phyloP scores from a whole-genome alignment of 2,329 filamentous ascomycete genomes.

The Aspergillus pseudotamarii region DNA sequence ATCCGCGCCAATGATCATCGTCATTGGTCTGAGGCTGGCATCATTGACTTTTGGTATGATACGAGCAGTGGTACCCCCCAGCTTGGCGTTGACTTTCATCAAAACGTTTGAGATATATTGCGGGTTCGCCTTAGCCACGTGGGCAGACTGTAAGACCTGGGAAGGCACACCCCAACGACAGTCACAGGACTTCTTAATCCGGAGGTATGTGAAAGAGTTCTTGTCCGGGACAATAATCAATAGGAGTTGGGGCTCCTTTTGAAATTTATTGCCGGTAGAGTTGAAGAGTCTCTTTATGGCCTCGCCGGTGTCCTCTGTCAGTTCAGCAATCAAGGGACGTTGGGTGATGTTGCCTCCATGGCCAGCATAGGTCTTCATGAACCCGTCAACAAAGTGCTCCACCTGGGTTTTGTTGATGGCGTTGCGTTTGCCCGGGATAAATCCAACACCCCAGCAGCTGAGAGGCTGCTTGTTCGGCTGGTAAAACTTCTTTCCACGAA shows the following conservation, averaged over 20 bases:
- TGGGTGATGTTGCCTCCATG: constrained; percentile 62
- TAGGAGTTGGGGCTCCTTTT: constrained; percentile 70
- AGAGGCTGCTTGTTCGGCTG: constrained; percentile 65
- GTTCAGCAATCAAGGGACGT: constrained; percentile 49
- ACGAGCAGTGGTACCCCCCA: constrained; percentile 76
- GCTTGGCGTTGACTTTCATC: constrained; percentile 97
- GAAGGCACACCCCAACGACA: constrained; percentile 81
- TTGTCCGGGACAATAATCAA: constrained; percentile 76
- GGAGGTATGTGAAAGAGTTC: constrained; percentile 73
- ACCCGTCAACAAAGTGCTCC: constrained; percentile 60
- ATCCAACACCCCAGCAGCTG: constrained; percentile 73
- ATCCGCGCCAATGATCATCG: constrained; percentile 87
- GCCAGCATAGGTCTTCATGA: constrained; percentile 61
- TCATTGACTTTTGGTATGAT: constrained; percentile 48
- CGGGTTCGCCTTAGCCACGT: constrained; percentile 68
- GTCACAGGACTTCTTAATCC: constrained; percentile 87
- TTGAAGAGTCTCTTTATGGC: constrained; percentile 61
- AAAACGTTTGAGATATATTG: constrained; percentile 93
- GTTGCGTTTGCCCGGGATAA: constrained; percentile 61
- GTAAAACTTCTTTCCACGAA: constrained; percentile 79
- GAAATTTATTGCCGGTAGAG: constrained; percentile 55
- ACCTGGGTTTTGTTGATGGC: constrained; percentile 48
- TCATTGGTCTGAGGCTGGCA: constrained; percentile 47
- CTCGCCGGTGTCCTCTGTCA: constrained; percentile 51
- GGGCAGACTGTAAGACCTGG: constrained; percentile 74